phyloP scores from a whole-genome alignment of 2,329 filamentous ascomycete genomes.

The Apiospora malaysiana region DNA sequence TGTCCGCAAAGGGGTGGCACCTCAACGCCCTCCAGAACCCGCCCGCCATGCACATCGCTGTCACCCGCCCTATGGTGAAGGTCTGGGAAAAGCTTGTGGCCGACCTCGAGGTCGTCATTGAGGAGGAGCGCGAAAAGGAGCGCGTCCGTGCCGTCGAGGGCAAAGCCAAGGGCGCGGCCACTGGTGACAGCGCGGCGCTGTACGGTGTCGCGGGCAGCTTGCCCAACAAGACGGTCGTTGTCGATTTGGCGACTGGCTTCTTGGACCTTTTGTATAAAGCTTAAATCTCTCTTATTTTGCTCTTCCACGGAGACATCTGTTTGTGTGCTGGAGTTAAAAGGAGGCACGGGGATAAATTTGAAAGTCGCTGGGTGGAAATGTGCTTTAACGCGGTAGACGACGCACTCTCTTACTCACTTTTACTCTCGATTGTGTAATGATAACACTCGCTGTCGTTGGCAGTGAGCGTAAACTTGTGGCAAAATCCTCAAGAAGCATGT shows the following conservation, averaged over 20 bases:
- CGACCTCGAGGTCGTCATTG: conserved; percentile 71
- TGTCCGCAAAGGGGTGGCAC: conserved; percentile 89
- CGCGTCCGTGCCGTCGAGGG: conserved; percentile 73
- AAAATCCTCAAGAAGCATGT: neutral
- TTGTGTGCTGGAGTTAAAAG: neutral
- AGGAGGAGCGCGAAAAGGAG: conserved; percentile 82
- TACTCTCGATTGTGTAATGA: neutral
- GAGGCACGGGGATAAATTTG: neutral
- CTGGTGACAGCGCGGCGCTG: conserved; percentile 82
- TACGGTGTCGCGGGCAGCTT: conserved; percentile 95
- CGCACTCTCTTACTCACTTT: neutral
- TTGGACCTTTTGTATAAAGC: conserved; percentile 92
- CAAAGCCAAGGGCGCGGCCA: conserved; percentile 69
- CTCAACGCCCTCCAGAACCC: conserved; percentile 92
- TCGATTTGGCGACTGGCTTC: conserved; percentile 88
- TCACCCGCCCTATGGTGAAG: conserved; percentile 84
- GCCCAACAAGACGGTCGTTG: conserved; percentile 94
- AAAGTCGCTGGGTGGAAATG: neutral
- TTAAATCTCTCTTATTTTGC: conserved; percentile 44
- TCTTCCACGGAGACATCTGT: neutral
- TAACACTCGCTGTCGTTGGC: neutral
- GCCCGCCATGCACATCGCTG: conserved; percentile 90
- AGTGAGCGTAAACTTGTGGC: neutral
- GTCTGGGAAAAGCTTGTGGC: conserved; percentile 79
- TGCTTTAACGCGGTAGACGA: neutral